phyloP scores from a whole-genome alignment of 345 rosid species.

The Euphorbia pulcherrima region DNA sequence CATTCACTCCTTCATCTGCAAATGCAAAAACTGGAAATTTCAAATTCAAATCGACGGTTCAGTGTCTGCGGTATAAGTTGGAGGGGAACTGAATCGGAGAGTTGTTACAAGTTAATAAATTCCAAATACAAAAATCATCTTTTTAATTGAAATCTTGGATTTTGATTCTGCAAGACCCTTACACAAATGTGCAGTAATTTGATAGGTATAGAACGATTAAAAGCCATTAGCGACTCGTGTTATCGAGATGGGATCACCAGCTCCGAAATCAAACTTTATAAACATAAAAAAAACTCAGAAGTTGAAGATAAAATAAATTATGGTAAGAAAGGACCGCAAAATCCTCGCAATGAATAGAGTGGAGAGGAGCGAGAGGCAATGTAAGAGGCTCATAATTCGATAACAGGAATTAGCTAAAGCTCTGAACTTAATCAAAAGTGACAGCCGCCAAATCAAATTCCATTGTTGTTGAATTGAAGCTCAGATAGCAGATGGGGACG shows the following conservation, averaged over 20 bases:
- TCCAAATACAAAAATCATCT: background rate
- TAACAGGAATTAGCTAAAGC: too few species aligned
- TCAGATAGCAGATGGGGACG: conserved; percentile 39
- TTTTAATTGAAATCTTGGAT: background rate
- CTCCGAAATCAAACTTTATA: conserved; percentile 1
- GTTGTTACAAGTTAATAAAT: background rate
- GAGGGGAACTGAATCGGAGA: background rate
- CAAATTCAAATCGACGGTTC: too few species aligned
- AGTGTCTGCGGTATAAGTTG: conserved; percentile 2
- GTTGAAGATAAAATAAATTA: background rate
- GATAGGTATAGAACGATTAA: too few species aligned
- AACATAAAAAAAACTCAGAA: background rate
- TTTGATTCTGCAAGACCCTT: background rate
- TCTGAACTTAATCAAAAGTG: too few species aligned
- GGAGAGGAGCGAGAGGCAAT: too few species aligned
- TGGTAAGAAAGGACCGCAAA: too few species aligned
- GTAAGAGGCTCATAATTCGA: too few species aligned
- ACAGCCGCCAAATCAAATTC: too few species aligned
- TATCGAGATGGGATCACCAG: conserved; percentile 1
- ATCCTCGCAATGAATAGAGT: too few species aligned
- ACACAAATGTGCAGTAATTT: background rate
- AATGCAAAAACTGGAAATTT: too few species aligned
- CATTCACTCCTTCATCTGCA: too few species aligned
- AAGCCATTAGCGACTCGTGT: background rate
- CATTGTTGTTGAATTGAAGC: too few species aligned